phyloP scores from a whole-genome alignment of 2,329 filamentous ascomycete genomes.

The Nemania serpens region DNA sequence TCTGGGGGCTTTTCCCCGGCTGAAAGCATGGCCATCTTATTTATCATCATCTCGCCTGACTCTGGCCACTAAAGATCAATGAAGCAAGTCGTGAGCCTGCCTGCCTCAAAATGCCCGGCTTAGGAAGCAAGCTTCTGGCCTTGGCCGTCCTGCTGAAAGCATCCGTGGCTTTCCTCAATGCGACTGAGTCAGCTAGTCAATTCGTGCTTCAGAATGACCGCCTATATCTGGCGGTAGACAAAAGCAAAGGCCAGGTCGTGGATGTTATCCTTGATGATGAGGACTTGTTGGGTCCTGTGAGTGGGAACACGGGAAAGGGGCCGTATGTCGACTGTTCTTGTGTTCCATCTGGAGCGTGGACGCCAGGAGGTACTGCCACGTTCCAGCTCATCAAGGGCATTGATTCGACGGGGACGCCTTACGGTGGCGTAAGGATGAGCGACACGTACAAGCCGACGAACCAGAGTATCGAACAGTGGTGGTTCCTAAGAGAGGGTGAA shows the following conservation, averaged over 20 bases:
- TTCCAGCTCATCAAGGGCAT: slow-evolving; percentile 55
- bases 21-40: neutral
- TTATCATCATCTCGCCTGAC: slow-evolving; percentile 4
- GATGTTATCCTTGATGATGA: slow-evolving; percentile 44
- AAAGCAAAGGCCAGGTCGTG: slow-evolving; percentile 43
- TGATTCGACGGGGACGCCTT: slow-evolving; percentile 48
- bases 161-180: slow-evolving; percentile 20
- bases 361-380: slow-evolving; percentile 55
- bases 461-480: slow-evolving; percentile 65
- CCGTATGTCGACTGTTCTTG: slow-evolving; percentile 68
- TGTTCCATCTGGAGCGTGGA: slow-evolving; percentile 62
- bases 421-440: slow-evolving; percentile 63
- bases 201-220: slow-evolving; percentile 26
- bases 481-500: slow-evolving; percentile 66
- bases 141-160: slow-evolving; percentile 10
- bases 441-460: slow-evolving; percentile 62
- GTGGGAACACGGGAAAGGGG: slow-evolving; percentile 51
- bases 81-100: neutral
- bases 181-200: slow-evolving; percentile 16
- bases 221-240: slow-evolving; percentile 41
- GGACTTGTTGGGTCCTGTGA: slow-evolving; percentile 55
- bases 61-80: neutral
- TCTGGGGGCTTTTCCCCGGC: slow-evolving; percentile 13
- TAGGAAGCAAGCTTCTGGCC: slow-evolving; percentile 12
- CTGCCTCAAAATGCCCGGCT: slow-evolving; percentile 11